phyloP scores from a whole-genome alignment of 2,329 filamentous ascomycete genomes.

The Talaromyces piceae region DNA sequence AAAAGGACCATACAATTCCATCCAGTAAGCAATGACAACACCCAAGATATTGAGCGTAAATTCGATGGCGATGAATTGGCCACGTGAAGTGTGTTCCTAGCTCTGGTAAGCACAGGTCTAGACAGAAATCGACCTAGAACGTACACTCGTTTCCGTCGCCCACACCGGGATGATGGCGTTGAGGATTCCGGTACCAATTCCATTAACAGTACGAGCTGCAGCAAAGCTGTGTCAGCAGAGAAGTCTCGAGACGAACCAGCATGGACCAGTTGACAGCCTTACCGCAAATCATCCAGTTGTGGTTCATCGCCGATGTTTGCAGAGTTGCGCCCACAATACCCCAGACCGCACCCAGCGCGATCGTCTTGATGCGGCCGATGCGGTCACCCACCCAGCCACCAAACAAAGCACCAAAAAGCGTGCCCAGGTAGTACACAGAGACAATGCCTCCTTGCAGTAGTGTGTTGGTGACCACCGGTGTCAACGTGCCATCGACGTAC shows the following conservation, averaged over 20 bases:
- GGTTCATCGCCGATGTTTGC: conserved; percentile 59
- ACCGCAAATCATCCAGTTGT: conserved; percentile 63
- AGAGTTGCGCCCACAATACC: conserved; percentile 54
- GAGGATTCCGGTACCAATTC: conserved; percentile 61
- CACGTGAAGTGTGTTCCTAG: conserved; percentile 57
- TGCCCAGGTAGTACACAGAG: conserved; percentile 52
- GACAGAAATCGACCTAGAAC: background rate
- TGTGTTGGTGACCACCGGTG: conserved; percentile 52
- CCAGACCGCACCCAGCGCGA: conserved; percentile 53
- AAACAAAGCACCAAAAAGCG: conserved; percentile 54
- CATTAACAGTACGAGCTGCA: conserved; percentile 52
- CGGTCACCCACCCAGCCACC: conserved; percentile 60
- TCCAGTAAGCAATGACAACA: conserved; percentile 58
- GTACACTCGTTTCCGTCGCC: conserved; percentile 54
- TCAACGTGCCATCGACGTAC: conserved; percentile 33
- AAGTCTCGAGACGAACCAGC: no score
- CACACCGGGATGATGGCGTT: conserved; percentile 66
- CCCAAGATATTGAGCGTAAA: conserved; percentile 69
- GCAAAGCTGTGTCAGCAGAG: background rate
- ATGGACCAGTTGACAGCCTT: conserved; percentile 20
- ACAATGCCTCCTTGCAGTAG: conserved; percentile 59
- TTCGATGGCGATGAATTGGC: conserved; percentile 63
- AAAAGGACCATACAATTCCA: conserved; percentile 38
- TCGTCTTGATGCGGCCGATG: conserved; percentile 56
- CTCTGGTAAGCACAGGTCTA: background rate